phyloP scores from a whole-genome alignment of 1,139 yeast genomes.

The Pichia sp. region DNA sequence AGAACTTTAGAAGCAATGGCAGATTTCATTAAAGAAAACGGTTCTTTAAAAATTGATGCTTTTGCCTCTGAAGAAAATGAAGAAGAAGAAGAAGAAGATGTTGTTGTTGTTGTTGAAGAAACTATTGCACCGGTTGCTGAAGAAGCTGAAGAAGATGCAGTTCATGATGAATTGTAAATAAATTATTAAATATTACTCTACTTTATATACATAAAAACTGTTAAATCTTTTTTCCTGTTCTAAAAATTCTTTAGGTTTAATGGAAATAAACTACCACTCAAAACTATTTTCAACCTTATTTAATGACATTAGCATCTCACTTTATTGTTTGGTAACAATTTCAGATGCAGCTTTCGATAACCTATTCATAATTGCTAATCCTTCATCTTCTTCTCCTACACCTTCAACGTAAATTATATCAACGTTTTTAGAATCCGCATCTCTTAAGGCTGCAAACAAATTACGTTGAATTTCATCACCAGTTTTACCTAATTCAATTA shows the following conservation, averaged over 20 bases:
- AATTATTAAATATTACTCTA: not conserved
- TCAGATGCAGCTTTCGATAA: conserved; percentile 77
- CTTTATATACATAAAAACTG: not conserved
- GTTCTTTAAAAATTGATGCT: conserved; percentile 38
- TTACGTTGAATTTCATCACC: conserved; percentile 53
- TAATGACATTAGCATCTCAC: not conserved
- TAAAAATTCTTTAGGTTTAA: not conserved
- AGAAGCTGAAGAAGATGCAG: conserved; percentile 11
- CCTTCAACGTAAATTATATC: conserved; percentile 27
- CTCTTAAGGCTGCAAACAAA: conserved; percentile 61
- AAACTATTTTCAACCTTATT: not conserved
- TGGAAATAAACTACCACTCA: not conserved
- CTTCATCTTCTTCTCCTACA: conserved; percentile 41
- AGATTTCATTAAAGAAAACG: conserved; percentile 52
- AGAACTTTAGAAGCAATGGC: conserved; percentile 74
- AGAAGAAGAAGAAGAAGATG: conserved; percentile 13
- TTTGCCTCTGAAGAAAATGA: conserved; percentile 12
- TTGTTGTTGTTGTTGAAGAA: conserved; percentile 12
- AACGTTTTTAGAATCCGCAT: conserved; percentile 23
- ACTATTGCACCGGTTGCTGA: conserved; percentile 11
- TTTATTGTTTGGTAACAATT: conserved; percentile 20
- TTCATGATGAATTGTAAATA: conserved; percentile 26
- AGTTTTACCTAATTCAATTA: conserved; percentile 18
- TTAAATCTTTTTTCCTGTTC: not conserved
- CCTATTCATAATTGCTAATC: conserved; percentile 91